A percentile compares a stretch with the other conserved stretches of the same genome.
phyloP scores from a whole-genome alignment of 2,329 filamentous ascomycete genomes.

The Aspergillus sp. region DNA sequence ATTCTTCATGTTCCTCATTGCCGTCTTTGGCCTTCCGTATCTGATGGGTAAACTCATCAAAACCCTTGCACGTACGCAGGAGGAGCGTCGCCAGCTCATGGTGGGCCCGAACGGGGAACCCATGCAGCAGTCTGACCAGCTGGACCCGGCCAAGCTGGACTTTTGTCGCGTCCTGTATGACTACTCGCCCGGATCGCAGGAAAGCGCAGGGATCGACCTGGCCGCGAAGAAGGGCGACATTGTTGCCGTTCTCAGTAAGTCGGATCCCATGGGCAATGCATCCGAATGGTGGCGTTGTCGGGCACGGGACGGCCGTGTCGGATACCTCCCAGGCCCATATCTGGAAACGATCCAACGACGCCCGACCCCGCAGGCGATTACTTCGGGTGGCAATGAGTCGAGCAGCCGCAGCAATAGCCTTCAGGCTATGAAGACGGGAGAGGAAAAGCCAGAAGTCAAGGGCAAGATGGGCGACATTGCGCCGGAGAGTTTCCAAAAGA shows the following conservation, averaged over 20 bases:
- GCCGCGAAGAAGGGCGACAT: conserved; percentile 91
- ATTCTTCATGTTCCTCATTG: conserved; percentile 88
- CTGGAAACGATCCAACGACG: conserved; percentile 64
- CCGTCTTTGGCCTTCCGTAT: conserved; percentile 91
- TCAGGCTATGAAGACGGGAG: conserved; percentile 27
- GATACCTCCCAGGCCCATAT: conserved; percentile 86
- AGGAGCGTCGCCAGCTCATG: conserved; percentile 54
- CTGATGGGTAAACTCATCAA: conserved; percentile 95
- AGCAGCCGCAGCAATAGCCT: conserved; percentile 48
- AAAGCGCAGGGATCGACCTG: conserved; percentile 68
- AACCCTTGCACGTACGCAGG: conserved; percentile 70
- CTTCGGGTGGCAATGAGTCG: conserved; percentile 30
- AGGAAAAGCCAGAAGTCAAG: conserved; percentile 44
- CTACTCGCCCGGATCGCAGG: conserved; percentile 68
- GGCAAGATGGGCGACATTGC: conserved; percentile 57
- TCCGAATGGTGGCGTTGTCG: conserved; percentile 98
- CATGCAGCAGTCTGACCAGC: conserved; percentile 32
- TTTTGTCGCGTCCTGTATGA: conserved; percentile 95
- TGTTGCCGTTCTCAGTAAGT: conserved; percentile 86
- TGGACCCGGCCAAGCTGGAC: conserved; percentile 87
- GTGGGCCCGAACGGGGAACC: conserved; percentile 44
- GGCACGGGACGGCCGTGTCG: conserved; percentile 78
- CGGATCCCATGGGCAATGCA: conserved; percentile 80
- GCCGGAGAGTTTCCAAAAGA: conserved; percentile 64
- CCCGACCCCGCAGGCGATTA: conserved; percentile 37